These are phyloP conservation scores for Verticillium albo-atrum DNA, from an alignment of 2,329 filamentous ascomycete genomes.

Conservation along the genomic window DNA sequence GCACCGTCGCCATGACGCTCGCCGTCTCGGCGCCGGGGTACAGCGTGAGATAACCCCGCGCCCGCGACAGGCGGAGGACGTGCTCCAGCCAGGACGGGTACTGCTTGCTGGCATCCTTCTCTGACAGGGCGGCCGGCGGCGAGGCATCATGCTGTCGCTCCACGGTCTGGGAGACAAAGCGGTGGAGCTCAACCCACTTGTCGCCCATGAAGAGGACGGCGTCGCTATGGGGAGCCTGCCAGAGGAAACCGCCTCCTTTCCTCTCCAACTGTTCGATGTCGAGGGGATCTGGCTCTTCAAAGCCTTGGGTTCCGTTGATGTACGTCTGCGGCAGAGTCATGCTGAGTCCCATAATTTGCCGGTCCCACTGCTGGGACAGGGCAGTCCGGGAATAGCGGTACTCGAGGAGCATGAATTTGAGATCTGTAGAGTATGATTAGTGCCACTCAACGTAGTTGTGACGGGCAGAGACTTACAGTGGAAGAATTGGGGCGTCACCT, in stretches of 20 bases:
- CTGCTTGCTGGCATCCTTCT: conserved; percentile 61
- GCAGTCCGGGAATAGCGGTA: conserved; percentile 64
- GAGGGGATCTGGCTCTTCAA: conserved; percentile 44
- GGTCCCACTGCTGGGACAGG: conserved; percentile 38
- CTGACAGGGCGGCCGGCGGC: conserved; percentile 33
- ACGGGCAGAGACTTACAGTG: conserved; percentile 52
- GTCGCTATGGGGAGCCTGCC: conserved; percentile 79
- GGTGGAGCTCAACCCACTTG: conserved; percentile 82
- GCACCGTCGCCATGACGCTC: conserved; percentile 62
- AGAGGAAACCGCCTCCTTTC: conserved; percentile 62
- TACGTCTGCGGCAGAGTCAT: conserved; percentile 66
- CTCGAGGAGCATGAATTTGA: conserved; percentile 73
- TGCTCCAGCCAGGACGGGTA: conserved; percentile 78
- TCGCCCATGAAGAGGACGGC: conserved; percentile 79
- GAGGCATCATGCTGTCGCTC: conserved; percentile 26
- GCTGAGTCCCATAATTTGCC: conserved; percentile 70
- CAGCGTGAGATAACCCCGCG: conserved; percentile 71
- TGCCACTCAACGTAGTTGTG: background rate
- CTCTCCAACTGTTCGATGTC: conserved; percentile 15
- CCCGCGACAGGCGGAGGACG: conserved; percentile 68
- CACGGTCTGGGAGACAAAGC: conserved; percentile 62
- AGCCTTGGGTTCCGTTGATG: conserved; percentile 55
- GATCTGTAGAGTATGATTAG: conserved; percentile 38
- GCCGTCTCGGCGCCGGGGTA: conserved; percentile 64
- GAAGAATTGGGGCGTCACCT: conserved; percentile 77